Conservation (phyloP, 1,284 basidiomycete genomes). For the Melampsora americana region DNA sequence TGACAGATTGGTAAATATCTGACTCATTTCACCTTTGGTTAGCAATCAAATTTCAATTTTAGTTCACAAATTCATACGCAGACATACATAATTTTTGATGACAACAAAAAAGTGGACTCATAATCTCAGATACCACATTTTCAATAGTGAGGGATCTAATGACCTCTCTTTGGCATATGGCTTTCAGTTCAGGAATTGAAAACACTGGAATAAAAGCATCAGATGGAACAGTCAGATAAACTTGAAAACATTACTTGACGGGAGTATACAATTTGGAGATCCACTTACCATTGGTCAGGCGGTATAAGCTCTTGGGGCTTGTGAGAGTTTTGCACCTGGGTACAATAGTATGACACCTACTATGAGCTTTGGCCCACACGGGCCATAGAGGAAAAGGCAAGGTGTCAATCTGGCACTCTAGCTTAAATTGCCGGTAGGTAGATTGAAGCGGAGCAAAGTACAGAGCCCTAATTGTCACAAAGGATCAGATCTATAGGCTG, state of each 20-base stretch:
- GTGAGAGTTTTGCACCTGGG: background rate
- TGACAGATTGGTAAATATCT: background rate
- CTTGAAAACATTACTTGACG: background rate
- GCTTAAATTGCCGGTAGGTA: background rate
- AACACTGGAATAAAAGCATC: background rate
- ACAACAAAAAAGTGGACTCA: background rate
- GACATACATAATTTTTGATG: background rate
- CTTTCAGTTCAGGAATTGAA: slow-evolving; percentile 1
- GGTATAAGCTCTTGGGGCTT: slow-evolving; percentile 2
- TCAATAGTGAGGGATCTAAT: background rate
- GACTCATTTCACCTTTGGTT: background rate
- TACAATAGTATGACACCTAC: background rate
- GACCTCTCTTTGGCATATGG: background rate
- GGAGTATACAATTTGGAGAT: background rate
- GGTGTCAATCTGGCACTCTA: background rate
- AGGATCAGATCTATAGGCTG: background rate
- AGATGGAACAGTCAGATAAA: background rate
- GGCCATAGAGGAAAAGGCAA: background rate
- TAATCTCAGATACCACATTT: background rate
- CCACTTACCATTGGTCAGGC: background rate
- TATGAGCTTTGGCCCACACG: background rate
- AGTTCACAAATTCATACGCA: background rate
- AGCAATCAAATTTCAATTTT: background rate
- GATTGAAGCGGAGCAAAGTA: background rate
- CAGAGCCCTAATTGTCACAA: background rate